Evolutionary conservation across 768 basidiomycete species (phyloP), one percentile per base, ranked within the genome.

Genomic region (Leccinum imitatum): DNA sequence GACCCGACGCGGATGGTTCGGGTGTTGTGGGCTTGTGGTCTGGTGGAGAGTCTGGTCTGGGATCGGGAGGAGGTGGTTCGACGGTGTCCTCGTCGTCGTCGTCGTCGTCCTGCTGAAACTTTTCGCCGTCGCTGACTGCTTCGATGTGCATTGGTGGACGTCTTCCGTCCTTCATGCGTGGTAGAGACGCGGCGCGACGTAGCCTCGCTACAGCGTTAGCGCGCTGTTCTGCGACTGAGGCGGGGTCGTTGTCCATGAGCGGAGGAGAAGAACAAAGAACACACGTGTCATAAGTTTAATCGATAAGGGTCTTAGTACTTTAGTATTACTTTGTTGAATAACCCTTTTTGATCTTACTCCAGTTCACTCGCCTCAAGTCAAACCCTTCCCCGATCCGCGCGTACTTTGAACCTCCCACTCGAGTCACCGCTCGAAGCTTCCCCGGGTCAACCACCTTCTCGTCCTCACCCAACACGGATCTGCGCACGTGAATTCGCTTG

Each of bases 151-250:
- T 91, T 52, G 88, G 91, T 1, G 93, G 93, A 47, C 94, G 80
- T 57, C 93, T 78, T 8, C 93, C 93, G 73, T 93, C 90, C 73
- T 93, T 93, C 87, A 91, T 91, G 62, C 94, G 82, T 39, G 94
- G 95, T 30, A 96, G 75, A 15, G 93, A 95, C 57, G 93, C 91
- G 47, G 95, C 94, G 66, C 95, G 87, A 76, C 90, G 94, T 64
- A 97, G 84, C 77, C 88, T 94, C 50, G 92, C 92, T 51, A 96
- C 89, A 11, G 93, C 91, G 57, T 85, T 84, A 70, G 92, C 91
- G 61, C 95, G 87, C 74, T 94, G 89, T 72, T 95, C 90, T 27
- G 84, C 84, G 75, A 82, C 78, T 11, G 78, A 75, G 50, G 79
- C 65, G 56, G 68, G 70, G 64, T 82, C 73, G 66, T 62, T 72